Evolutionary conservation across 805 yeast genomes (phyloP).

Genomic region (Zygotorulaspora florentina): DNA sequence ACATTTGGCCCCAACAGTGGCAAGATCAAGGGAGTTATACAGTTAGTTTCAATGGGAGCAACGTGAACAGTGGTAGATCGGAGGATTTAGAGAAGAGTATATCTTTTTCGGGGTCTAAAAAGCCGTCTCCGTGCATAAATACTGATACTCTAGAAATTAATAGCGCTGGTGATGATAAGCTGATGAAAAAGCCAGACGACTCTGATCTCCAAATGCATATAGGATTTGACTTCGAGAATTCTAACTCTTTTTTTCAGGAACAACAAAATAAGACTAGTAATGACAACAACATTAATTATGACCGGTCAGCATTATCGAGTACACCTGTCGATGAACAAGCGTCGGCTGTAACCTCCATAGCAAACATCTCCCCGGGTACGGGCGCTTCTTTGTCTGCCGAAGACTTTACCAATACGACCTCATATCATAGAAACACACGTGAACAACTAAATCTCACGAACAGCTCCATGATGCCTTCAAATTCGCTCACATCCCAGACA

Average conservation of each 20-base stretch:
- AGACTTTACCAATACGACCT: constrained; percentile 5
- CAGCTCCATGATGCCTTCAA: constrained; percentile 1
- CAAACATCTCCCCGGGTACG: constrained; percentile 11
- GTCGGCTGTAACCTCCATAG: constrained; percentile 12
- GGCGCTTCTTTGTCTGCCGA: constrained; percentile 11
- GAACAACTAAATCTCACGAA: constrained; percentile 2
- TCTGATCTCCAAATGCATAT: constrained; percentile 17
- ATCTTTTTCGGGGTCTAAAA: too few species aligned
- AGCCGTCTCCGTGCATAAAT: not conserved
- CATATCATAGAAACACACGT: constrained; percentile 2
- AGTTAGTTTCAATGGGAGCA: not conserved
- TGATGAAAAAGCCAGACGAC: not conserved
- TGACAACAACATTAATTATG: not conserved
- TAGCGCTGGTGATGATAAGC: not conserved
- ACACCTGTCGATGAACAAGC: constrained; percentile 9
- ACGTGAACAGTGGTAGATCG: not conserved
- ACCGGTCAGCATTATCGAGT: constrained; percentile 1
- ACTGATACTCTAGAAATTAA: not conserved
- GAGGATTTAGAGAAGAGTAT: not conserved
- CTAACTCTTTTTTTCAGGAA: constrained; percentile 19
- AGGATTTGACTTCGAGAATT: constrained; percentile 28
- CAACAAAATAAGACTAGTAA: constrained; percentile 5
- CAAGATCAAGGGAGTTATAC: constrained; percentile 12
- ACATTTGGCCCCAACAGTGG: constrained; percentile 7
- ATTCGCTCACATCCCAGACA: constrained; percentile 3